A percentile compares a stretch with the other conserved stretches of the same genome.
Conservation (phyloP, 306 rosid species). For the Erythrophleum fordii region DNA sequence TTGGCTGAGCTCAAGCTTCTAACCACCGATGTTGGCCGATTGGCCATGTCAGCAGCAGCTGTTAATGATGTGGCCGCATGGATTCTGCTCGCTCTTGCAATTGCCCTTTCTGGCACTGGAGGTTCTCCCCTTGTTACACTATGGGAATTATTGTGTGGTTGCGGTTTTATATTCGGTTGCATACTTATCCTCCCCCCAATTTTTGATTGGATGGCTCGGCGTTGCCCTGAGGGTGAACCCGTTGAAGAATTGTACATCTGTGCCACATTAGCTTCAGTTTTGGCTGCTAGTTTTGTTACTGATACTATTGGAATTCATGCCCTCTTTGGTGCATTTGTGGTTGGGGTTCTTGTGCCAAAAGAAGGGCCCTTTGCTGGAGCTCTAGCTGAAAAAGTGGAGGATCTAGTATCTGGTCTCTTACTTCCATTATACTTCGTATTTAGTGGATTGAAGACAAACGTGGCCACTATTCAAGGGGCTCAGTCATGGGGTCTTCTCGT, state of each 20-base stretch:
- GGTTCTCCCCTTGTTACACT: constrained; percentile 52
- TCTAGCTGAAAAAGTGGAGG: constrained; percentile 73
- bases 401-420: constrained; percentile 69
- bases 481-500: constrained; percentile 71
- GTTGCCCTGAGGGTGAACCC: constrained; percentile 61
- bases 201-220: constrained; percentile 55
- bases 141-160: constrained; percentile 65
- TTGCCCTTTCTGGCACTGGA: constrained; percentile 56
- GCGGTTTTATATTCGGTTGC: constrained; percentile 39
- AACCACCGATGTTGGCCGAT: constrained; percentile 63
- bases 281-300: constrained; percentile 68
- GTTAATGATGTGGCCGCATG: constrained; percentile 81
- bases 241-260: constrained; percentile 59
- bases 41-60: constrained; percentile 87
- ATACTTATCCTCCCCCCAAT: constrained; percentile 41
- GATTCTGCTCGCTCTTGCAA: constrained; percentile 77
- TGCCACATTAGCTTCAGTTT: constrained; percentile 53
- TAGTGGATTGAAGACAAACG: constrained; percentile 70
- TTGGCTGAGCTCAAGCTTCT: constrained; percentile 73
- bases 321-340: constrained; percentile 72
- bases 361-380: constrained; percentile 62
- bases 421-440: constrained; percentile 72
- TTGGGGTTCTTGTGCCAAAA: constrained; percentile 64
- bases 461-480: constrained; percentile 63
- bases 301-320: constrained; percentile 78